Base-by-base conservation (phyloP, 257 asterid genomes). In the Solanum bulbocastanum region DNA sequence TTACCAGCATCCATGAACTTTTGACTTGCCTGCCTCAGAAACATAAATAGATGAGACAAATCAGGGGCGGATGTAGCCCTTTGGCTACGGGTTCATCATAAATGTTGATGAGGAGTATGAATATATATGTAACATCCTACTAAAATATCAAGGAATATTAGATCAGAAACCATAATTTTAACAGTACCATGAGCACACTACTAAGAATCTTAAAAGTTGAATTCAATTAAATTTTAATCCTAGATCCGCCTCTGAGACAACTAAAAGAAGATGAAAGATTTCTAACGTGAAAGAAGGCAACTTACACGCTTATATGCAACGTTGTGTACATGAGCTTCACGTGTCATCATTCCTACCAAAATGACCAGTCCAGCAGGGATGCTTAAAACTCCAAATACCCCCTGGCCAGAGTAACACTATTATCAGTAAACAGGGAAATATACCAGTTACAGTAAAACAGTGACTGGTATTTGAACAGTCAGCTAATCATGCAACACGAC, bases 321-420 rank as follows among this genome's bases (percentile, higher is more conserved):
- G 30, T 49, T 81, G 30, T 32, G 85, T 81, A 46, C 85, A 81
- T 89, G 25, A 49, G 94, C 93, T 78, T 94, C 95, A 71, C 90
- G 94, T 25, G 91, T 91, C 62, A 92, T 90, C 83, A 92, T 83
- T 89, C 95, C 95, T 79, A 94, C 94, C 76, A 92, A 49, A 88
- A 92, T 92, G 87, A 93, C 95, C 71, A 94, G 88, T 83, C 87
- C 91, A 88, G 93, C 91, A 39, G 96, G 96, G 88, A 94, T 33
- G 87, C 95, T 94, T 76, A 92, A 93, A 88, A 94, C 87, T 90
- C 96, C 95, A 73, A 92, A 91, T 40, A 91, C 95, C 71, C 95
- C 95, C 94, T 94, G 88, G 87, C 84, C 78, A 84, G 73, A 78
- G 42, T 18, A 42, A 27, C 65, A 79, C 44, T 42, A 79, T 44